Evolutionary conservation across 108 stramenopile genomes (phyloP).

Genomic region (Pseudonitzschia pungens): DNA sequence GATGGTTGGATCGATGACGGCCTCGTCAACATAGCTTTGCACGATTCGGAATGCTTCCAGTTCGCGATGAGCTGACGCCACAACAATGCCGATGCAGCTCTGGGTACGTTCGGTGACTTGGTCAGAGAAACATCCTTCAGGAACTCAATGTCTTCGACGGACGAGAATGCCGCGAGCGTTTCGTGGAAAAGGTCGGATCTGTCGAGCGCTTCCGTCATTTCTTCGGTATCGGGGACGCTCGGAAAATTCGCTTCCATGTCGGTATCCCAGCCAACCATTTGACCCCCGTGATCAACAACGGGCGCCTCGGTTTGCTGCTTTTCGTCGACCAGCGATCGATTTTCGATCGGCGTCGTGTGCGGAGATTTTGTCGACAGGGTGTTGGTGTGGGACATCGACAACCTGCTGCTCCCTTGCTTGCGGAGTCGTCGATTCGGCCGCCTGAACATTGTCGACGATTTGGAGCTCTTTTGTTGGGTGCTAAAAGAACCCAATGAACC

Average conservation of each 20-base stretch:
- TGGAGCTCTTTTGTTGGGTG: constrained; percentile 6
- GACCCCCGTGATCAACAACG: background rate
- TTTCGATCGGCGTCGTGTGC: constrained; percentile 12
- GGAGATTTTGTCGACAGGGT: background rate
- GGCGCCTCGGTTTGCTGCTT: constrained; percentile 1
- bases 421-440: constrained; percentile 8
- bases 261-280: constrained; percentile 31
- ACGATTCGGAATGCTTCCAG: constrained; percentile 44
- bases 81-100: constrained; percentile 11
- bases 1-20: constrained; percentile 23
- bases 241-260: constrained; percentile 13
- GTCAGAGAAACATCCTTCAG: constrained; percentile 3
- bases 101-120: constrained; percentile 1
- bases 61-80: constrained; percentile 44
- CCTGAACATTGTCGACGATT: background rate
- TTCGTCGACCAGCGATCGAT: constrained; percentile 4
- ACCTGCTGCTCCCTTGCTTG: background rate
- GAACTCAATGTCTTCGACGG: constrained; percentile 34
- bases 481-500: constrained; percentile 8
- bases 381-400: background rate
- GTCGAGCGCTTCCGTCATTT: constrained; percentile 29
- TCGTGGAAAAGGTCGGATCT: constrained; percentile 24
- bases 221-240: constrained; percentile 30
- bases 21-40: constrained; percentile 29
- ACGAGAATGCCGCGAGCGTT: constrained; percentile 36